Evolutionary conservation across 306 rosid species (phyloP).

Genomic region (Rosa chinensis): DNA sequence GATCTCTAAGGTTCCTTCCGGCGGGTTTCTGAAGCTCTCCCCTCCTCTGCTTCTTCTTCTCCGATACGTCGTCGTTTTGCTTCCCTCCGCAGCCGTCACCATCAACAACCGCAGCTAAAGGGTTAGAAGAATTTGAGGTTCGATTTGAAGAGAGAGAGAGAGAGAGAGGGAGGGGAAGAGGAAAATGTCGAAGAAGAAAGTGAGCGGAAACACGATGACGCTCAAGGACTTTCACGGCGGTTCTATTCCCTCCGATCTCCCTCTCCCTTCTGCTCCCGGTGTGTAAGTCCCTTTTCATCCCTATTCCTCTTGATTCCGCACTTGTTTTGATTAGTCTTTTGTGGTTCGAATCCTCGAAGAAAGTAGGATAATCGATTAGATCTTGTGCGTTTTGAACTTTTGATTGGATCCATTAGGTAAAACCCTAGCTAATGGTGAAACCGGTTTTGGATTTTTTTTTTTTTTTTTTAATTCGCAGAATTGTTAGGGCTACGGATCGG

Average conservation of each 20-base stretch:
- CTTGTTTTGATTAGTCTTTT: background rate
- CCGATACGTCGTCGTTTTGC: background rate
- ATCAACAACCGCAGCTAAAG: background rate
- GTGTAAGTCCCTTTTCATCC: slow-evolving; percentile 59
- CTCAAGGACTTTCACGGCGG: slow-evolving; percentile 99
- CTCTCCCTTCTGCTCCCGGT: slow-evolving; percentile 98
- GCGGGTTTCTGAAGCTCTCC: background rate
- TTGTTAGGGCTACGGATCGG: slow-evolving; percentile 71
- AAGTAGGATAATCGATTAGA: background rate
- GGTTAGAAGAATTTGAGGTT: background rate
- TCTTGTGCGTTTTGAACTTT: background rate
- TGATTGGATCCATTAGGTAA: background rate
- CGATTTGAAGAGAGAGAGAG: background rate
- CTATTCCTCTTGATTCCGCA: background rate
- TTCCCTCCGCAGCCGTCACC: background rate
- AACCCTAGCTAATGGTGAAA: slow-evolving; percentile 4
- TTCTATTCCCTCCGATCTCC: slow-evolving; percentile 91
- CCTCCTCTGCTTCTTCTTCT: background rate
- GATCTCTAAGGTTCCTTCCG: background rate
- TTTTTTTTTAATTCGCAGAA: slow-evolving; percentile 31
- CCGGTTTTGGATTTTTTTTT: background rate
- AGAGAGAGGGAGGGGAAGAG: slow-evolving; percentile 13
- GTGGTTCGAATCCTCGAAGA: background rate
- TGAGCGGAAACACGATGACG: slow-evolving; percentile 87
- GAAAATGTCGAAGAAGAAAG: slow-evolving; percentile 97